Evolutionary conservation across 129 eudicot species (phyloP).

Genomic region (Tanacetum coccineum): DNA sequence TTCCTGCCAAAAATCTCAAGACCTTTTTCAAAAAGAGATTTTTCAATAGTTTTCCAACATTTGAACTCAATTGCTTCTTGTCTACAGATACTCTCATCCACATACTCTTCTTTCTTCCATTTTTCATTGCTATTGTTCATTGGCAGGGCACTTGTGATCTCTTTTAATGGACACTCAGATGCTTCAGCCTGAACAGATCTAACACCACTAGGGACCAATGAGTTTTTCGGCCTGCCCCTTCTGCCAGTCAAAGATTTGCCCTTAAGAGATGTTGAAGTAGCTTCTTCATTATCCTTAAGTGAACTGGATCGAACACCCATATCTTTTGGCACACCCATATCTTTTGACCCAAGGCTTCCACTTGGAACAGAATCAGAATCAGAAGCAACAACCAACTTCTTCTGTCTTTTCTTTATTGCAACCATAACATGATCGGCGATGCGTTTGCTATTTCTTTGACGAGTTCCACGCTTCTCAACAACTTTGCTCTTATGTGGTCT

Average conservation of each 20-base stretch:
- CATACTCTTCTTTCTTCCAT: slow-evolving; percentile 64
- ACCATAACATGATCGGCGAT: slow-evolving; percentile 58
- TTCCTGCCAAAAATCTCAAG: slow-evolving; percentile 80
- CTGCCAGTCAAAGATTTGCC: slow-evolving; percentile 38
- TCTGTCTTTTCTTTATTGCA: slow-evolving; percentile 68
- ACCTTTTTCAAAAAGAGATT: slow-evolving; percentile 84
- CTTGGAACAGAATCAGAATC: slow-evolving; percentile 65
- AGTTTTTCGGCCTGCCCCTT: slow-evolving; percentile 51
- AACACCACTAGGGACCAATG: slow-evolving; percentile 33
- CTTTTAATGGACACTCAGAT: slow-evolving; percentile 37
- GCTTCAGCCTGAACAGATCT: slow-evolving; percentile 41
- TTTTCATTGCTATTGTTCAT: slow-evolving; percentile 34
- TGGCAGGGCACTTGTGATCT: slow-evolving; percentile 31
- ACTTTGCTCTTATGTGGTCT: slow-evolving; percentile 46
- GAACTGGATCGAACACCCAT: slow-evolving; percentile 37
- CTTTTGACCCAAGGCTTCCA: slow-evolving; percentile 49
- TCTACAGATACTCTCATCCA: slow-evolving; percentile 52
- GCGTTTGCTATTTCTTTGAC: slow-evolving; percentile 69
- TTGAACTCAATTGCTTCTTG: slow-evolving; percentile 44
- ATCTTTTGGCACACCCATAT: slow-evolving; percentile 47
- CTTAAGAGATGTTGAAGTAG: slow-evolving; percentile 55
- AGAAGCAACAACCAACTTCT: slow-evolving; percentile 47
- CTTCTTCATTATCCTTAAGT: slow-evolving; percentile 61
- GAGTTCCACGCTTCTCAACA: slow-evolving; percentile 48
- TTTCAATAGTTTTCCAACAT: slow-evolving; percentile 77